Percentiles rank a stretch among this genome's conserved stretches.
Conservation (phyloP, 148 eudicot species). For the Dianthus caryophyllus region DNA sequence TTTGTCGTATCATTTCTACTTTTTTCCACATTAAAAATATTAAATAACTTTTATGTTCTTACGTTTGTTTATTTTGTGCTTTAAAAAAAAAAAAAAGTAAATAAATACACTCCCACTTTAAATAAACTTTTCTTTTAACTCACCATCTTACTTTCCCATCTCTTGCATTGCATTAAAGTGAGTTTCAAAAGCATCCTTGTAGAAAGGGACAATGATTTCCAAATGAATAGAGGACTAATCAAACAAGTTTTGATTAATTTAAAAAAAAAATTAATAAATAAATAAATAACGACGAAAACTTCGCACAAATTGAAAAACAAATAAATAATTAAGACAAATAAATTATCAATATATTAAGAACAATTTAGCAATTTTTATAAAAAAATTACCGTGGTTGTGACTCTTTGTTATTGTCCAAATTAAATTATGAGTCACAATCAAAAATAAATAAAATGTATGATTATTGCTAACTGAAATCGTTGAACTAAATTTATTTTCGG, state of each 20-base stretch:
- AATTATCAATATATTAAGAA: background rate
- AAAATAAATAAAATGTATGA: no score
- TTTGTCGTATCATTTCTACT: conserved; percentile 18
- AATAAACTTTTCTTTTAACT: conserved; percentile 28
- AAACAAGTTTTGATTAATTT: no score
- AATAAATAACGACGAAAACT: no score
- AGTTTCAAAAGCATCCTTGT: conserved; percentile 9
- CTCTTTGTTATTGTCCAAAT: no score
- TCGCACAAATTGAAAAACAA: no score
- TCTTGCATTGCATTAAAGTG: conserved; percentile 1
- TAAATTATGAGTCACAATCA: no score
- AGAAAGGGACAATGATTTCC: conserved; percentile 15
- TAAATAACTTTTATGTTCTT: background rate
- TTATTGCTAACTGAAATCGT: background rate
- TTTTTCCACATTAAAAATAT: conserved; percentile 17
- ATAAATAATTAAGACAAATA: no score
- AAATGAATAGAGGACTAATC: background rate
- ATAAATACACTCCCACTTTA: conserved; percentile 11
- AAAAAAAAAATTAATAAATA: no score
- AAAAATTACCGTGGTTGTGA: no score
- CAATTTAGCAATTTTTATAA: background rate
- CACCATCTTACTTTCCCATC: conserved; percentile 41
- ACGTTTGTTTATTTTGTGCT: conserved; percentile 2
- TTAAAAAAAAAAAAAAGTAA: conserved; percentile 28
- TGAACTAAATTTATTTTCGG: background rate